Base-by-base conservation (phyloP, 2,329 filamentous ascomycete genomes). In the Aquanectria penicillioides region DNA sequence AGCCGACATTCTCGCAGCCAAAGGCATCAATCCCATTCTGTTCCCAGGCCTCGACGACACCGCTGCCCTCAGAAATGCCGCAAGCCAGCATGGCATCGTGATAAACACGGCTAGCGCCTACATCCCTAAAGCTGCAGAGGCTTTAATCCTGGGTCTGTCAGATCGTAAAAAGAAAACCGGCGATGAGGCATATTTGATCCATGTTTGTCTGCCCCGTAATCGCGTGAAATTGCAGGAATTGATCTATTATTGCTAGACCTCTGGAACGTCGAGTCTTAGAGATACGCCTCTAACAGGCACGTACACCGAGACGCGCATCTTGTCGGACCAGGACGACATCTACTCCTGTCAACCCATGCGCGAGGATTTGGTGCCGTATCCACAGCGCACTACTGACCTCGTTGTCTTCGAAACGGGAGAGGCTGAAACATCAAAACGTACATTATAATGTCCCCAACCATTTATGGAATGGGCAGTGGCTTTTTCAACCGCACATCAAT, bases 401-500 rank as follows among this genome's bases (percentile, higher is more conserved):
- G 67, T 70, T 2, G 77, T 81, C 13, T 65, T 82, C 1, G 73
- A 79, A 11, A 67, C 69, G 1, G 78, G 79, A 10, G 68, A 73
- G 17, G 41, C 73, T 1, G 74, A 75, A n/a, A n/a, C 3, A 75
- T 85, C 3, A 77, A 77, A 53, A 80, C 81, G 0, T 71, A 78
- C 37, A 74, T 81, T 44, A 70, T 85, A 40, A 81, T 80, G 74
- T 72, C 75, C 1, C 80, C 80, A 0, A 75, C 76, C 5, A 80
- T 84, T 46, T 85, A 78, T 63, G 82, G 82, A 18, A 53, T 64
- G 2, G 79, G 80, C 10, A 73, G 69, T 1, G 81, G 80, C 2
- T 63, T 74, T 0, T 81, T 80, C 63, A 78, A 81, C 29, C 69
- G 59, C 8, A 59, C 63, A 1, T 75, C 75, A 12, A 72, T 77